These are phyloP conservation scores for Xylaria sp. DNA, from an alignment of 2,329 filamentous ascomycete genomes.

Conservation along the genomic window DNA sequence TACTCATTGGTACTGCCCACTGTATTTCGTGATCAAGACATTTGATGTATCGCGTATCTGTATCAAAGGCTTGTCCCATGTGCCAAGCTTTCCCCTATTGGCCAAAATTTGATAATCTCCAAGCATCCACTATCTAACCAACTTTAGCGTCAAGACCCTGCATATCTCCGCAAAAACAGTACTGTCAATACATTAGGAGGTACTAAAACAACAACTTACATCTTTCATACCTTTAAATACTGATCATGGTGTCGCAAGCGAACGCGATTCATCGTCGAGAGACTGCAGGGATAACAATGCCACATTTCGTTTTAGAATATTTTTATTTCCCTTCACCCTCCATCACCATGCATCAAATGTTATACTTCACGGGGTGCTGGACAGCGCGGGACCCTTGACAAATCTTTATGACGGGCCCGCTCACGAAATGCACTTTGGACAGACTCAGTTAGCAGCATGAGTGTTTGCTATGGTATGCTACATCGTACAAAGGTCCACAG, in stretches of 20 bases:
- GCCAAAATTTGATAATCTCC: neutral
- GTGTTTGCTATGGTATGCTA: neutral
- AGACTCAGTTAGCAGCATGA: conserved; percentile 16
- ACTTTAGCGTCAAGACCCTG: neutral
- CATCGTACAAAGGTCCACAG: neutral
- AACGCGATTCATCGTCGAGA: neutral
- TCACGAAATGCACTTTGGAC: conserved; percentile 6
- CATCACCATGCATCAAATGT: neutral
- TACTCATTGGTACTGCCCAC: no score
- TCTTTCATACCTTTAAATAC: no score
- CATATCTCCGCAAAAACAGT: neutral
- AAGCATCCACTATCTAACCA: conserved; percentile 1
- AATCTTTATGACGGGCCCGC: conserved; percentile 19
- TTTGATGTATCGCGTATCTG: neutral
- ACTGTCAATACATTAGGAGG: no score
- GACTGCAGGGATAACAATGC: neutral
- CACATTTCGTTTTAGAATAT: neutral
- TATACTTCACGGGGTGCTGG: neutral
- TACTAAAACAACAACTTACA: no score
- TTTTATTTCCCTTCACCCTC: neutral
- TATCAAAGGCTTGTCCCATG: neutral
- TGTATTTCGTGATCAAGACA: no score
- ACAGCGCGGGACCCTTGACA: conserved; percentile 11
- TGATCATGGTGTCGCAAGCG: neutral
- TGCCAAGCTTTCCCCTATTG: neutral